A percentile compares a stretch with the other conserved stretches of the same genome.
Evolutionary conservation across 2,329 filamentous ascomycete species (phyloP).

Genomic region (Pseudonectria foliicola): DNA sequence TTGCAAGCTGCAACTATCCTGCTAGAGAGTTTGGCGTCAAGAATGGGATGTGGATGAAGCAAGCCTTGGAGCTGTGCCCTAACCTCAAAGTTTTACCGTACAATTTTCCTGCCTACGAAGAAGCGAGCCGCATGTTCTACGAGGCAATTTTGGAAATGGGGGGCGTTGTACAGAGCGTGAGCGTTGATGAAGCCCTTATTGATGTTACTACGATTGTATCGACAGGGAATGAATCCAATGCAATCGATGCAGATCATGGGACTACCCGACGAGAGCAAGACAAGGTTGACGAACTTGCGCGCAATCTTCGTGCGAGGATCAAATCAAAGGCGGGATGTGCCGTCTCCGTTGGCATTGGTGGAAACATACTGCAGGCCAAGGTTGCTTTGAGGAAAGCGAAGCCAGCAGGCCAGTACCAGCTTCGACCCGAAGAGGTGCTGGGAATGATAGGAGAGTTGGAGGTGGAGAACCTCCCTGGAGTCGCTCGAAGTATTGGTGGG

Average conservation of each 20-base stretch:
- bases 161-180: conserved; percentile 88
- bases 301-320: conserved; percentile 59
- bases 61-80: conserved; percentile 73
- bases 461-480: conserved; percentile 78
- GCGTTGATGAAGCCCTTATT: conserved; percentile 88
- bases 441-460: conserved; percentile 70
- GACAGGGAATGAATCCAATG: conserved; percentile 57
- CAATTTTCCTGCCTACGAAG: conserved; percentile 91
- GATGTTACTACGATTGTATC: conserved; percentile 72
- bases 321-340: conserved; percentile 72
- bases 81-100: conserved; percentile 88
- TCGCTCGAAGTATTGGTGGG: conserved; percentile 81
- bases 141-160: conserved; percentile 71
- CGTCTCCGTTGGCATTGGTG: conserved; percentile 88
- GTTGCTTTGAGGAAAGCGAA: conserved; percentile 87
- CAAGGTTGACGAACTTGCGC: conserved; percentile 63
- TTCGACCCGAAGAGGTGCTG: conserved; percentile 73
- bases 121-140: conserved; percentile 83
- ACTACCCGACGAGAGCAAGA: conserved; percentile 72
- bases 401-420: conserved; percentile 84
- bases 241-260: conserved; percentile 55
- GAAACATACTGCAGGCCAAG: conserved; percentile 85
- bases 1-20: conserved; percentile 94
- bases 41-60: conserved; percentile 99
- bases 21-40: conserved; percentile 81